Evolutionary conservation across 805 yeast genomes (phyloP).

Genomic region (Pichia nakasei): DNA sequence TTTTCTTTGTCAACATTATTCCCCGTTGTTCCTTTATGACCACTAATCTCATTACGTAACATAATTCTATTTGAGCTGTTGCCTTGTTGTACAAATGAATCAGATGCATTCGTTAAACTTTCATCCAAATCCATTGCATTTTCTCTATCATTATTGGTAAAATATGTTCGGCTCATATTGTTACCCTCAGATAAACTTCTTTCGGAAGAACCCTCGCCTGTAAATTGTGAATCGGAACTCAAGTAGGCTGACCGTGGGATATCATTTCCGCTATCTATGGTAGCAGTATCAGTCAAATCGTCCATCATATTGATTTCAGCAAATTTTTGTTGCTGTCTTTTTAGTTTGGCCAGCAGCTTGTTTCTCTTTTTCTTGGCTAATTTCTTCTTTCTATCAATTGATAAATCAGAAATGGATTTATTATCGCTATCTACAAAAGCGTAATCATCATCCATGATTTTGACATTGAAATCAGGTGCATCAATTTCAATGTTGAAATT

Average conservation of each 20-base stretch:
- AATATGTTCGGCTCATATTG: neutral
- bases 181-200: neutral
- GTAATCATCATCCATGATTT: constrained; percentile 11
- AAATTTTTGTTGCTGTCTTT: constrained; percentile 71
- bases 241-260: neutral
- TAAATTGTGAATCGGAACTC: neutral
- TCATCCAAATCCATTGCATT: neutral
- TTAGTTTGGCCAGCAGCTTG: constrained; percentile 68
- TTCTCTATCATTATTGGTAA: neutral
- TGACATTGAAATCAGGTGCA: constrained; percentile 5
- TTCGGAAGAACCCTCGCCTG: neutral
- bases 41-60: too few relatives aligned
- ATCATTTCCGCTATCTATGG: neutral
- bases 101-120: neutral
- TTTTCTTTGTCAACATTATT: neutral
- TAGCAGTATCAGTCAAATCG: constrained; percentile 7
- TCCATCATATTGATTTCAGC: constrained; percentile 42
- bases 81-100: neutral
- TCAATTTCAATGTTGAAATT: neutral
- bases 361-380: constrained; percentile 62
- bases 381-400: constrained; percentile 51
- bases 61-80: neutral
- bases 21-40: neutral
- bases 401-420: constrained; percentile 25
- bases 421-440: constrained; percentile 2